These are phyloP conservation scores for Dinochytrium kinnereticum DNA, from an alignment of 371 early-diverging fungal species.

Conservation along the genomic window DNA sequence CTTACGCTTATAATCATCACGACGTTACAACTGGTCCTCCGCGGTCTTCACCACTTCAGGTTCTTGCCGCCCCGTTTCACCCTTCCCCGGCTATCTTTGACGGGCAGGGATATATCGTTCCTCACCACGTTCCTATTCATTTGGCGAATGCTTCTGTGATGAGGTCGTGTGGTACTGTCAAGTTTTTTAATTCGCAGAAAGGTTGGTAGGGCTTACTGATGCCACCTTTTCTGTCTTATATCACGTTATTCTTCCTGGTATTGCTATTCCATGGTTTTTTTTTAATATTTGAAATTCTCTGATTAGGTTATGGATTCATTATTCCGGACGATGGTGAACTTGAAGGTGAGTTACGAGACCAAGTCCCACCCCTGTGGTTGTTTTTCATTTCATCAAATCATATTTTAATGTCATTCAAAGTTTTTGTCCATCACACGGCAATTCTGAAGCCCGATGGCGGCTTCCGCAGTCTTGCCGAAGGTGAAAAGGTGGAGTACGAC, in stretches of 20 bases:
- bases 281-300: neutral
- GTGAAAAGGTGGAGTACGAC: conserved; percentile 75
- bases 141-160: neutral
- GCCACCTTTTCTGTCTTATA: neutral
- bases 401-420: conserved; percentile 37
- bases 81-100: no score
- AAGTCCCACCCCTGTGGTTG: no score
- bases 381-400: conserved; percentile 11
- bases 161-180: conserved; percentile 65
- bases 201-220: conserved; percentile 47
- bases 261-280: neutral
- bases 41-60: neutral
- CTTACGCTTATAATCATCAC: neutral
- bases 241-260: conserved; percentile 2
- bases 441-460: conserved; percentile 79
- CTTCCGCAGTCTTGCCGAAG: conserved; percentile 80
- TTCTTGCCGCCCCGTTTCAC: neutral
- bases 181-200: conserved; percentile 88
- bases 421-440: conserved; percentile 89
- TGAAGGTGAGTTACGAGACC: conserved; percentile 73
- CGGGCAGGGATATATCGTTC: neutral
- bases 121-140: neutral
- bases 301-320: conserved; percentile 76
- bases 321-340: conserved; percentile 68
- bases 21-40: neutral